Base-by-base conservation (phyloP, 129 eudicot species). In the Mikania micrantha region DNA sequence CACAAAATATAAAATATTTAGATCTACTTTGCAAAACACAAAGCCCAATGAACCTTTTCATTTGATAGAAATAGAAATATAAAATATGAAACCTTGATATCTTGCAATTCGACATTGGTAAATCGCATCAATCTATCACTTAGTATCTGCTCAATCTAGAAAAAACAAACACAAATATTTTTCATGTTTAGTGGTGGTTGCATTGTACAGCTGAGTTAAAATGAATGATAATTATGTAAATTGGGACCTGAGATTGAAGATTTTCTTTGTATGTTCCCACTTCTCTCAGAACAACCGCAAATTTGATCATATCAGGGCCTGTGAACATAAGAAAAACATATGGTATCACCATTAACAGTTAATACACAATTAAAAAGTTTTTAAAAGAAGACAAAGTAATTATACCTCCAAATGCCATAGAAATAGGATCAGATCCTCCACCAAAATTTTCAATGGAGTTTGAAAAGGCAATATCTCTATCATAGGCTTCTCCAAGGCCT, bases 291-390 rank as follows among this genome's bases (percentile, higher is more conserved):
- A 87, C 86, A 76, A 74, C 75, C 9, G 95, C 83, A 84, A 88
- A 85, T 66, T 88, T 92, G 60, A 91, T 74, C 95, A 92, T 92
- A 60, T 83, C 91, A 58, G 98, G 95, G 29, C 98, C 98, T 91
- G 71, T 38, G 64, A 74, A 44, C 52, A 78, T 24, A 67, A 67
- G 13, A 42, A 72, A 31, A 24, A n/a, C 48, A 67, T 58, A 29
- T 47, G 64, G 44, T 57, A 72, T 74, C 41, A 69, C 54, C 58
- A 77, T 10, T 21, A 49, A 73, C 70, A 58, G 7, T 9, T 53
- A 60, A 56, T n/a, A 64, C n/a, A 32, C 27, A 27, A 15, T 34
- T 75, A 6, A 19, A 58, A 40, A 45, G 24, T 66, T 63, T 64
- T 22, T 41, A 12, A 1, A 49, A 24, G 7, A 64, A 56, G 19